These are phyloP conservation scores for Phytophthora ramorum DNA, from an alignment of 352 stramenopile genomes.

Conservation along the genomic window DNA sequence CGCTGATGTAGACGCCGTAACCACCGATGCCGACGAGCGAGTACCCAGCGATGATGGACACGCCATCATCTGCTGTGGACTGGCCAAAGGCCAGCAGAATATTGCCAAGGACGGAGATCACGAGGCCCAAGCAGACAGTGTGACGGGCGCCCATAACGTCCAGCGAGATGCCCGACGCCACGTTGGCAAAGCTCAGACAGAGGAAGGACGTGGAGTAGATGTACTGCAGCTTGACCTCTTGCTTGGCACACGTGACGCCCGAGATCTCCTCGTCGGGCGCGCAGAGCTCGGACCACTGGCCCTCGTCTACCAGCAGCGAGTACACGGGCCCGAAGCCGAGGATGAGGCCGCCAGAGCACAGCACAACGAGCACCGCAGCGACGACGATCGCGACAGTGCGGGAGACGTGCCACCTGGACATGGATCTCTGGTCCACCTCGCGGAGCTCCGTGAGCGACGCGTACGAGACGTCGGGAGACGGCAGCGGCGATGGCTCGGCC, in stretches of 20 bases:
- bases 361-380: constrained; percentile 38
- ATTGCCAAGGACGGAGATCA: constrained; percentile 55
- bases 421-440: constrained; percentile 28
- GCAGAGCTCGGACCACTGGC: constrained; percentile 56
- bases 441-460: neutral
- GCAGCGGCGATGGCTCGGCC: neutral
- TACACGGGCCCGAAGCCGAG: constrained; percentile 63
- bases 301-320: constrained; percentile 49
- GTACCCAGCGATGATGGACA: constrained; percentile 52
- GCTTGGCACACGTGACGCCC: constrained; percentile 43
- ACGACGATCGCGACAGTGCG: constrained; percentile 28
- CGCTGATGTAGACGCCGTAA: constrained; percentile 51
- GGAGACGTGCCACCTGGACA: constrained; percentile 39
- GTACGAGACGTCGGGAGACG: constrained; percentile 3
- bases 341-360: constrained; percentile 50
- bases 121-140: constrained; percentile 41
- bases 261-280: constrained; percentile 21
- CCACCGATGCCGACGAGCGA: constrained; percentile 52
- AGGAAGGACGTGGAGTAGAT: constrained; percentile 59
- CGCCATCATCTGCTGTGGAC: constrained; percentile 37
- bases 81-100: constrained; percentile 49
- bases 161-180: constrained; percentile 49
- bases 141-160: constrained; percentile 53
- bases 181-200: constrained; percentile 55
- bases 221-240: constrained; percentile 61